Base-by-base conservation (phyloP, 768 basidiomycete genomes). In the Lactarius hatsudake region DNA sequence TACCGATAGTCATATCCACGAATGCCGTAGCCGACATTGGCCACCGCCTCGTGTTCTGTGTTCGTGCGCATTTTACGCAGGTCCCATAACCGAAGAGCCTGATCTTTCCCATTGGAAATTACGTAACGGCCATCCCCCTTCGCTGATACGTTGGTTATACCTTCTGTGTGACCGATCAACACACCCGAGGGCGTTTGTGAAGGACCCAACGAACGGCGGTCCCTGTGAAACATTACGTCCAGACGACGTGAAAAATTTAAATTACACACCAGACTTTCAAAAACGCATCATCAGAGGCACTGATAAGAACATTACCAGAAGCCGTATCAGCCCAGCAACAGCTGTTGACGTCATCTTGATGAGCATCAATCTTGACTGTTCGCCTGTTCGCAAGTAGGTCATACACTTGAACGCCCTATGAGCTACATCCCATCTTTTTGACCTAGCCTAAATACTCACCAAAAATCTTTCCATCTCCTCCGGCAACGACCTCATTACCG, bases 71-170 rank as follows among this genome's bases (percentile, higher is more conserved):
- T 98, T 78, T 90, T 94, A 59, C 96, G 87, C 55, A 98, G 79
- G 77, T 98, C 96, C 91, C 96, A 98, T 28, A 98, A 78, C 8
- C 94, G 87, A 59, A 94, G 80, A 1, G 91, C 86, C 72, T 98
- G 96, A 74, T 98, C 96, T 77, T 98, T 98, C 43, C 94, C 94
- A 73, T 98, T 98, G 20, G 93, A 95, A 55, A 98, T 88, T 56
- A 96, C 81, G 75, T 98, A 98, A 66, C 96, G 88, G 10, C 96
- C 96, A 73, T 98, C 96, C 6, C 96, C 96, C 73, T 97, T 98
- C 1, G 96, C 90, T 40, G 94, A 90, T 17, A 97, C 94, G 70
- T 93, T 93, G 6, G 96, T 95, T 65, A 98, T 90, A 51, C 96
- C 94, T 73, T 98, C 96, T 0, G 94, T 97, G 70, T 98, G 96